Percentiles rank a stretch among this genome's conserved stretches.
Evolutionary conservation across 1,284 basidiomycete species (phyloP).

Genomic region (Ceratobasidium sp.): DNA sequence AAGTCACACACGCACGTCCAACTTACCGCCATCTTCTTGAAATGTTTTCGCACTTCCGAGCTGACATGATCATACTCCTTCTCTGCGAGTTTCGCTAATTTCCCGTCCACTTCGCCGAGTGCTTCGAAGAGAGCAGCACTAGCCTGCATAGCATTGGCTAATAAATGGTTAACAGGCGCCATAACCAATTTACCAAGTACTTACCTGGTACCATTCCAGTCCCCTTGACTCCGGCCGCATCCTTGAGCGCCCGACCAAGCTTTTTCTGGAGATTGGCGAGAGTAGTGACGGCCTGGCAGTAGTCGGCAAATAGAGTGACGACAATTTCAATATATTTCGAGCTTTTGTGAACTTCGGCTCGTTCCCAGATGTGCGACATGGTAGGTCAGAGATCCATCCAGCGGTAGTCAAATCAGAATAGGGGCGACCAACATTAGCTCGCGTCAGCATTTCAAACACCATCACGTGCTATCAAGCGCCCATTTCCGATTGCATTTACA

Average conservation of each 20-base stretch:
- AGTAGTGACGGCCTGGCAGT: constrained; percentile 69
- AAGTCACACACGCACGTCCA: constrained; percentile 4
- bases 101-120: constrained; percentile 69
- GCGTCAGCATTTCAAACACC: no score
- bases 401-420: background rate
- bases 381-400: background rate
- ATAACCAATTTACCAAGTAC: constrained; percentile 42
- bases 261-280: constrained; percentile 74
- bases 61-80: constrained; percentile 72
- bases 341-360: constrained; percentile 74
- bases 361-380: constrained; percentile 51
- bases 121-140: constrained; percentile 71
- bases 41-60: constrained; percentile 78
- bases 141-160: constrained; percentile 69
- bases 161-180: background rate
- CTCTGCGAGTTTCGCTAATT: constrained; percentile 73
- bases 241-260: constrained; percentile 68
- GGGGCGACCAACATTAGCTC: background rate
- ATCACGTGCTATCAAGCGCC: no score
- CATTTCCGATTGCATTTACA: no score
- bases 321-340: constrained; percentile 75
- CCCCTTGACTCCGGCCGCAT: constrained; percentile 65
- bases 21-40: constrained; percentile 76
- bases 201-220: constrained; percentile 67
- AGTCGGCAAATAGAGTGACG: constrained; percentile 70